Evolutionary conservation across 148 eudicot genomes (phyloP).

Genomic region (Pharnaceum exiguum): DNA sequence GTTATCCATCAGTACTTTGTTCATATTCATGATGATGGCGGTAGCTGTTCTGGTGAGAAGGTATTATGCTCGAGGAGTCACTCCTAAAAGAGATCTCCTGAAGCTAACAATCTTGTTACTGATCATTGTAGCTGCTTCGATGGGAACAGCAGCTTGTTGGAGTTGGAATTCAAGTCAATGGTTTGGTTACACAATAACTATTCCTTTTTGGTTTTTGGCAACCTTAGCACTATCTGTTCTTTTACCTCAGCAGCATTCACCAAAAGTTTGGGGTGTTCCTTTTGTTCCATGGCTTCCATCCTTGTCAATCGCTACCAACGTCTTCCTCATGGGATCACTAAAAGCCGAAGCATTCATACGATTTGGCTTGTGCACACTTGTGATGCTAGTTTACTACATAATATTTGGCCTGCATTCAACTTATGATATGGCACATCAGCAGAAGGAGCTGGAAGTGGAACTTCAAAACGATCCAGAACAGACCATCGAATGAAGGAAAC

Average conservation of each 20-base stretch:
- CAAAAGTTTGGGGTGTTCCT: conserved; percentile 74
- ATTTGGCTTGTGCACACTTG: conserved; percentile 24
- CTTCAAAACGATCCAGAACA: background rate
- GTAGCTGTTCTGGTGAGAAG: conserved; percentile 63
- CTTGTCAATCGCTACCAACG: conserved; percentile 43
- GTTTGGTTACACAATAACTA: conserved; percentile 40
- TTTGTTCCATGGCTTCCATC: conserved; percentile 76
- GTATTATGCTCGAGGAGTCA: conserved; percentile 44
- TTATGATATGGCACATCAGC: conserved; percentile 36
- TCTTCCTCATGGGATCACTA: conserved; percentile 70
- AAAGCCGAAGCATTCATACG: conserved; percentile 21
- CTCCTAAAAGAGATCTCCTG: conserved; percentile 23
- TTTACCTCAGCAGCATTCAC: conserved; percentile 42
- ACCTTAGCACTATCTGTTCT: conserved; percentile 40
- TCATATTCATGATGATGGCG: conserved; percentile 64
- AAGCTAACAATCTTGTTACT: conserved; percentile 33
- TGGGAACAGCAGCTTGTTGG: conserved; percentile 55
- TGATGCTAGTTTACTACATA: conserved; percentile 37
- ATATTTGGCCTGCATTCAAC: conserved; percentile 49
- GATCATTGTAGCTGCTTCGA: conserved; percentile 41
- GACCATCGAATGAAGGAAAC: background rate
- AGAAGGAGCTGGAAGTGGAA: background rate
- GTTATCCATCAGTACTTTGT: conserved; percentile 54
- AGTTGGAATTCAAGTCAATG: conserved; percentile 31
- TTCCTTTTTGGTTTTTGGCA: conserved; percentile 53